Percentiles rank a stretch among this genome's conserved stretches.
These are phyloP conservation scores for Wickerhamiella parazyma DNA, from an alignment of 805 yeast species.

Conservation along the genomic window DNA sequence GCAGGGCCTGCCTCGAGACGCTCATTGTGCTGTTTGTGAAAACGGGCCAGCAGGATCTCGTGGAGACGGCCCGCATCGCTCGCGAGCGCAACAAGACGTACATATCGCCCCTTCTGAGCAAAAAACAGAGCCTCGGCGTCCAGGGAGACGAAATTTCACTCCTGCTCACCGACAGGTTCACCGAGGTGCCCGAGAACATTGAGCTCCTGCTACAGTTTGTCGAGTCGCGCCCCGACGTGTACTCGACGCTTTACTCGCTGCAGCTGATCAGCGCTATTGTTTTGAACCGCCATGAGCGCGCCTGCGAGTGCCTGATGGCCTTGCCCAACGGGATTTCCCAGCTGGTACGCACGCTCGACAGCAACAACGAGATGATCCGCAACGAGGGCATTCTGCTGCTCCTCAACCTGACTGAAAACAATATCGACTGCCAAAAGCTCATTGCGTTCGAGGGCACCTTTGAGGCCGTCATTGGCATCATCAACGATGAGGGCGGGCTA, in stretches of 20 bases:
- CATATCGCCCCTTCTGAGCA: conserved; percentile 19
- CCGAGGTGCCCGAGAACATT: conserved; percentile 41
- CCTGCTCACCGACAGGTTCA: conserved; percentile 91
- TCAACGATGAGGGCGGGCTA: conserved; percentile 77
- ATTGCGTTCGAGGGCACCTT: conserved; percentile 93
- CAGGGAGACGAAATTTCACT: conserved; percentile 71
- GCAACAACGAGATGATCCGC: conserved; percentile 68
- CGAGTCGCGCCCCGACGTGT: conserved; percentile 45
- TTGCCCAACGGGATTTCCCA: conserved; percentile 72
- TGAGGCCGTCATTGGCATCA: conserved; percentile 64
- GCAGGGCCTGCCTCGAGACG: conserved; percentile 75
- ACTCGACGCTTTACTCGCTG: conserved; percentile 62
- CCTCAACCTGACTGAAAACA: conserved; percentile 67
- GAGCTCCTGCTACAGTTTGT: conserved; percentile 38
- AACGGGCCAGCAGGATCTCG: conserved; percentile 45
- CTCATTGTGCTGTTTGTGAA: conserved; percentile 66
- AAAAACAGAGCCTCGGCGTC: conserved; percentile 26
- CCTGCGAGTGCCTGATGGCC: conserved; percentile 59
- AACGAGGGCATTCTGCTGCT: conserved; percentile 73
- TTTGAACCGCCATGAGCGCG: conserved; percentile 55
- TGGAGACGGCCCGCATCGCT: conserved; percentile 57
- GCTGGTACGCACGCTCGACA: conserved; percentile 49
- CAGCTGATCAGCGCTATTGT: conserved; percentile 77
- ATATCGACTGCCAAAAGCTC: conserved; percentile 75
- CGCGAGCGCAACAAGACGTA: conserved; percentile 20